Base-by-base conservation (phyloP, 1,139 yeast species). In the Hansenula sp. region DNA sequence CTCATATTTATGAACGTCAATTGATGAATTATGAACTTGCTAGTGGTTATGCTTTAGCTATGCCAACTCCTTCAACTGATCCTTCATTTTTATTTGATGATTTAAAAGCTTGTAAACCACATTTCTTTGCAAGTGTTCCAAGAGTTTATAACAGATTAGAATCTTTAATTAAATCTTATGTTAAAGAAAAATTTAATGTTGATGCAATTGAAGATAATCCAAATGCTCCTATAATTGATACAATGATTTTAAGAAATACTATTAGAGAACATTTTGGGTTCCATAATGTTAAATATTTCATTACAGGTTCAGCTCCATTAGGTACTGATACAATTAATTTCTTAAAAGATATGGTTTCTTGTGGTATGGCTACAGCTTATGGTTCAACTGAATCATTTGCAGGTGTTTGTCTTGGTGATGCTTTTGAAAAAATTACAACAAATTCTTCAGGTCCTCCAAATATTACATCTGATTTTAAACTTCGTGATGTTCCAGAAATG, bases 351-450 rank as follows among this genome's bases (percentile, higher is more conserved):
- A 68, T 75, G 2, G 65, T 80, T 35, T 26, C 20, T 2, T 71
- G 72, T 38, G 55, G 71, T 38, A 79, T 79, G 9, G 54, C 79
- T 39, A 47, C 63, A 10, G 86, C 85, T 27, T 81, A 80, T 56
- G 88, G 88, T 2, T 67, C 77, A 39, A 81, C 87, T 8, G 88
- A 81, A 58, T 65, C 79, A 2, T 75, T 75, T 60, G 82, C 82
- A 13, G 84, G 82, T 8, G 57, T 75, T 34, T 60, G 69, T 37
- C 58, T 71, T 33, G 60, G 73, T 25, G 59, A 58, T 43, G 50
- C 62, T 6, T 52, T 59, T 19, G 69, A 69, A 29, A 68, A 69
- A 7, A 71, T 72, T 10, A 56, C 69, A 17, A 68, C 75, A 56
- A 82, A 81, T 9, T 64, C 75, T 18, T 73, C 81, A 53, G 87